Conservation (phyloP, 192 early-diverging fungal genomes). For the Podochytrium sp. region DNA sequence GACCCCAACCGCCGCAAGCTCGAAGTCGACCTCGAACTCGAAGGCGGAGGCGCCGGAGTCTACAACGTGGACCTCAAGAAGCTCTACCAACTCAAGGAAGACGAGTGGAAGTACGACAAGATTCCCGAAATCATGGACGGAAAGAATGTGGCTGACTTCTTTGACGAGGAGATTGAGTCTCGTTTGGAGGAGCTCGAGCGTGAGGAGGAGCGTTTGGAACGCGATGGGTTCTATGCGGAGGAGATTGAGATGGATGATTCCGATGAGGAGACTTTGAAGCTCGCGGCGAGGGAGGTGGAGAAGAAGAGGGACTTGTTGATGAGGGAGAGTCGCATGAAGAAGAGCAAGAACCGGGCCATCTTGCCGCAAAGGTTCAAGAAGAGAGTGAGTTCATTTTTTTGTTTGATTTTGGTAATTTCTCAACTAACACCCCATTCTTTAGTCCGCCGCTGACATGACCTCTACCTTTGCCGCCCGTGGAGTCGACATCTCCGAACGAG, state of each 20-base stretch:
- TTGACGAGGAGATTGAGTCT: conserved; percentile 97
- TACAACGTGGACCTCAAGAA: conserved; percentile 96
- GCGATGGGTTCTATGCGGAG: conserved; percentile 87
- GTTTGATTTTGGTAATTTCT: neutral
- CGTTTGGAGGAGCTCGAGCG: conserved; percentile 92
- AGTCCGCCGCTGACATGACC: conserved; percentile 53
- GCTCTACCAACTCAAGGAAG: conserved; percentile 79
- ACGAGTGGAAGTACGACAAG: conserved; percentile 95
- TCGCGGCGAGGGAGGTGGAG: conserved; percentile 79
- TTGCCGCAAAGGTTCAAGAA: conserved; percentile 66
- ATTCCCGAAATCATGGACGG: conserved; percentile 99
- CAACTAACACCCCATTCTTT: too few relatives aligned
- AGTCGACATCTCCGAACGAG: conserved; percentile 66
- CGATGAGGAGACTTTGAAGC: conserved; percentile 79
- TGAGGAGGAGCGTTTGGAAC: conserved; percentile 94
- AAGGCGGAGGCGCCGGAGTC: conserved; percentile 93
- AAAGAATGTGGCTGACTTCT: conserved; percentile 97
- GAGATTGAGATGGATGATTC: conserved; percentile 71
- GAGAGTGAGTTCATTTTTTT: conserved; percentile 30
- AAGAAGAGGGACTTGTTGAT: conserved; percentile 85
- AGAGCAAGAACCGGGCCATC: conserved; percentile 79
- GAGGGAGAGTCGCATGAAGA: conserved; percentile 71
- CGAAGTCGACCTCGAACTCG: conserved; percentile 89
- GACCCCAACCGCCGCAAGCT: conserved; percentile 84
- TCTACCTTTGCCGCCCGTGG: conserved; percentile 74